A percentile compares a stretch with the other conserved stretches of the same genome.
phyloP scores from a whole-genome alignment of 148 eudicot genomes.

The Fagopyrum homotropicum region DNA sequence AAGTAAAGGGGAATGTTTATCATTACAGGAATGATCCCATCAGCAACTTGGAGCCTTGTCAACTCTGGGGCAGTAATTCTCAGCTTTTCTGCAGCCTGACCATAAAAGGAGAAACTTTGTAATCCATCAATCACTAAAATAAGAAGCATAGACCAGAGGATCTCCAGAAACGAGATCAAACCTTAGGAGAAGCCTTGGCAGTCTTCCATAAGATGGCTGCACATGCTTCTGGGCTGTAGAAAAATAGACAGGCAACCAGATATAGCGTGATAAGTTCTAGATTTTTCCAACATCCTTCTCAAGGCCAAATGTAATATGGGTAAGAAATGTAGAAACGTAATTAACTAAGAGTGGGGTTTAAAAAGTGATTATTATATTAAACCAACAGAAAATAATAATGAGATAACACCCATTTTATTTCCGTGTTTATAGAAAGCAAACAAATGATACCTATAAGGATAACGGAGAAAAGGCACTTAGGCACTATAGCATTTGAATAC shows the following conservation, averaged over 20 bases:
- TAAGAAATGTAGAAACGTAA: conserved; percentile 3
- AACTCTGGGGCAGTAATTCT: conserved; percentile 68
- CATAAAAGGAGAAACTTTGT: conserved; percentile 1
- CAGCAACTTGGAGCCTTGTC: conserved; percentile 56
- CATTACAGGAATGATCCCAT: conserved; percentile 61
- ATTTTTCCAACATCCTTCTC: not conserved
- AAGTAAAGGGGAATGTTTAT: not conserved
- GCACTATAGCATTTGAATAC: not conserved
- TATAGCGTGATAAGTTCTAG: not conserved
- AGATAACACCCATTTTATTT: not conserved
- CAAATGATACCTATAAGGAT: not conserved
- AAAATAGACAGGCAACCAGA: not conserved
- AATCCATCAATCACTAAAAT: not conserved
- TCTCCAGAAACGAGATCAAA: conserved; percentile 12
- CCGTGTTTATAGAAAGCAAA: not conserved
- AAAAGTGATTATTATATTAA: not conserved
- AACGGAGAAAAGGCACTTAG: not conserved
- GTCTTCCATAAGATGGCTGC: conserved; percentile 80
- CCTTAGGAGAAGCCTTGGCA: conserved; percentile 84
- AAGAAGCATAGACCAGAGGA: not conserved
- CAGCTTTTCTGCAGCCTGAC: conserved; percentile 77
- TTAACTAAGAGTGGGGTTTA: not conserved
- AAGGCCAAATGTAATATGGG: not conserved
- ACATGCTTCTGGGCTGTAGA: conserved; percentile 81
- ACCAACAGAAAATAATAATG: not conserved